phyloP scores from a whole-genome alignment of 2,329 filamentous ascomycete genomes.

The Ophiostoma pallidulum region DNA sequence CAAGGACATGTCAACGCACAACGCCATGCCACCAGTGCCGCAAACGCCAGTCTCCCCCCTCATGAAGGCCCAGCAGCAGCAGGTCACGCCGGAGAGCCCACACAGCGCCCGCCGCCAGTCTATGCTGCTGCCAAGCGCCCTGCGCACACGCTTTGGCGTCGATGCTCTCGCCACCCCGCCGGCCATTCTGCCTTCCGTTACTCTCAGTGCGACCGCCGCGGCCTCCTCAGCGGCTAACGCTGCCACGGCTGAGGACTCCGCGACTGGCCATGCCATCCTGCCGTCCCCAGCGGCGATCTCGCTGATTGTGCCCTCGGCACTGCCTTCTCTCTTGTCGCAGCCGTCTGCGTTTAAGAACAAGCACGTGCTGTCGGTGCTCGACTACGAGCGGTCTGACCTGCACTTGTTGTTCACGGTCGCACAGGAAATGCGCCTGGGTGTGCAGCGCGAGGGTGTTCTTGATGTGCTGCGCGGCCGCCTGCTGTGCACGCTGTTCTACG shows the following conservation, averaged over 20 bases:
- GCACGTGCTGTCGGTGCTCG: constrained; percentile 83
- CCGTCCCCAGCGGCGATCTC: not conserved
- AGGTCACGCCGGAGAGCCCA: constrained; percentile 14
- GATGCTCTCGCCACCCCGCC: constrained; percentile 12
- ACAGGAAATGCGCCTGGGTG: constrained; percentile 92
- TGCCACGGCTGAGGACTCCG: not conserved
- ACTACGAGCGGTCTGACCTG: constrained; percentile 79
- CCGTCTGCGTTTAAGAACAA: constrained; percentile 78
- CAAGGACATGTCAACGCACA: constrained; percentile 67
- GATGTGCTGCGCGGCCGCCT: constrained; percentile 79
- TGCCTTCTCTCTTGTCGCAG: constrained; percentile 64
- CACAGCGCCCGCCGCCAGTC: constrained; percentile 21
- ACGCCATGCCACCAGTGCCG: constrained; percentile 33
- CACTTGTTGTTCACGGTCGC: constrained; percentile 93
- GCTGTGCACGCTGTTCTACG: constrained; percentile 90
- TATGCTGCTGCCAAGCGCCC: constrained; percentile 23
- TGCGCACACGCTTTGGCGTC: constrained; percentile 22
- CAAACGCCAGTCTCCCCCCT: constrained; percentile 45
- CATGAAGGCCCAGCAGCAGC: constrained; percentile 40
- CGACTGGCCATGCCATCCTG: not conserved
- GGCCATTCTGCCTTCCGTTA: constrained; percentile 8
- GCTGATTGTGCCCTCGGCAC: constrained; percentile 17
- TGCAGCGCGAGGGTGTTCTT: constrained; percentile 83
- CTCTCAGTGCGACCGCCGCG: constrained; percentile 12
- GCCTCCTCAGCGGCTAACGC: constrained; percentile 30